These are phyloP conservation scores for Nicotiana obtusifolia DNA, from an alignment of 257 asterid genomes.

Conservation along the genomic window DNA sequence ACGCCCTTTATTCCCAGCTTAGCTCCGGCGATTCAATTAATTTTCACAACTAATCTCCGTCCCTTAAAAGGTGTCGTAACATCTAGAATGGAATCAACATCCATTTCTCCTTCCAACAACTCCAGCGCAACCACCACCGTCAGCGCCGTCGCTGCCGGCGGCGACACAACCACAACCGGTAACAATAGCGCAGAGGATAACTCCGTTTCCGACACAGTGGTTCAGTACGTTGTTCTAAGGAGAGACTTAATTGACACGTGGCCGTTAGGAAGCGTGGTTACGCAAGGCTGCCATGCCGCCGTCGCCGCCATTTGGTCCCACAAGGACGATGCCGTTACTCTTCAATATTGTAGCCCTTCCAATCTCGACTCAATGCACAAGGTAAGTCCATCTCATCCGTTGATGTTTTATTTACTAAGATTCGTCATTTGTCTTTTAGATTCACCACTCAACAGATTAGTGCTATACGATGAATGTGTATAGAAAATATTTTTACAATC, in stretches of 20 bases:
- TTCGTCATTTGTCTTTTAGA: background rate
- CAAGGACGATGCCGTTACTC: conserved; percentile 69
- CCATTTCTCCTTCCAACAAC: background rate
- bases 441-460: background rate
- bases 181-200: conserved; percentile 17
- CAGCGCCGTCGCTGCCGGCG: background rate
- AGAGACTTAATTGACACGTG: conserved; percentile 81
- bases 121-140: background rate
- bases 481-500: background rate
- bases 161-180: conserved; percentile 17
- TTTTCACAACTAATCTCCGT: background rate
- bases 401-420: background rate
- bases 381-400: conserved; percentile 27
- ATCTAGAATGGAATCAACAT: background rate
- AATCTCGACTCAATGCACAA: conserved; percentile 89
- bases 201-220: conserved; percentile 44
- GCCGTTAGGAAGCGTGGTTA: conserved; percentile 88
- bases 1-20: background rate
- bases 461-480: background rate
- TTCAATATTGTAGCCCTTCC: conserved; percentile 52
- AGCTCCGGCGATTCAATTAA: background rate
- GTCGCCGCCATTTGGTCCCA: conserved; percentile 76
- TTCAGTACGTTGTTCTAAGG: conserved; percentile 86
- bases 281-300: conserved; percentile 98
- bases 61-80: accelerated